These are phyloP conservation scores for Lyophyllum semitale DNA, from an alignment of 768 basidiomycete genomes.

Conservation along the genomic window DNA sequence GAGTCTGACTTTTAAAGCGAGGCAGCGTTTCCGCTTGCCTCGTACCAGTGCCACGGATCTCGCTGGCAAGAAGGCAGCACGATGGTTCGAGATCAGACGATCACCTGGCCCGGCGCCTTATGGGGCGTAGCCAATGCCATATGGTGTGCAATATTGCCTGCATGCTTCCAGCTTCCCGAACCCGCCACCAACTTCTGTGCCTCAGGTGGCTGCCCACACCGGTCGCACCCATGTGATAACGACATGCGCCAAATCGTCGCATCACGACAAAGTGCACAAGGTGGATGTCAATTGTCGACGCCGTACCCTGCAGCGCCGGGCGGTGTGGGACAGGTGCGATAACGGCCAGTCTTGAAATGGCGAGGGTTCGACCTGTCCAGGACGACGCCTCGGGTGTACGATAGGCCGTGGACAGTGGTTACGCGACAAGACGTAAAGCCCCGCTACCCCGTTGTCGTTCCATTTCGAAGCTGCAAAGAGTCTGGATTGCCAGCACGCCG, in stretches of 20 bases:
- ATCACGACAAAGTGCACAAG: too few relatives aligned
- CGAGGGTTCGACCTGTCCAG: not conserved
- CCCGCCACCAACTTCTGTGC: not conserved
- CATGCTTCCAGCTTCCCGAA: not conserved
- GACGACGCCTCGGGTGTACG: slow-evolving; percentile 9
- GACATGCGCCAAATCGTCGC: not conserved
- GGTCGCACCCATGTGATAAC: not conserved
- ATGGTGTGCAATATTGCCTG: not conserved
- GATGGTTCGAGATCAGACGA: slow-evolving; percentile 6
- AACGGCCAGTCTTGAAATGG: not conserved
- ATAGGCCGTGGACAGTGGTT: not conserved
- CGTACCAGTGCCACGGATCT: slow-evolving; percentile 10
- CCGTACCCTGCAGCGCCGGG: slow-evolving; percentile 4
- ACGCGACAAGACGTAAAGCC: slow-evolving; percentile 13
- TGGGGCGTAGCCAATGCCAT: not conserved
- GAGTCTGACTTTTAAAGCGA: not conserved
- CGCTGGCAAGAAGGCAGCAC: not conserved
- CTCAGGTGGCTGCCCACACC: not conserved
- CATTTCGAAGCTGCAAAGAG: slow-evolving; percentile 8
- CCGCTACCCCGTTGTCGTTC: slow-evolving; percentile 6
- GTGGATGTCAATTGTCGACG: slow-evolving; percentile 8
- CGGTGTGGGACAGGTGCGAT: not conserved
- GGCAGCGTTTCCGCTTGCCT: slow-evolving; percentile 10
- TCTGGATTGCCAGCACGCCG: too few relatives aligned
- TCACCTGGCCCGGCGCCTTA: slow-evolving; percentile 9